Base-by-base conservation (phyloP, 805 yeast genomes). In the Saccharomycopsis sp. region DNA sequence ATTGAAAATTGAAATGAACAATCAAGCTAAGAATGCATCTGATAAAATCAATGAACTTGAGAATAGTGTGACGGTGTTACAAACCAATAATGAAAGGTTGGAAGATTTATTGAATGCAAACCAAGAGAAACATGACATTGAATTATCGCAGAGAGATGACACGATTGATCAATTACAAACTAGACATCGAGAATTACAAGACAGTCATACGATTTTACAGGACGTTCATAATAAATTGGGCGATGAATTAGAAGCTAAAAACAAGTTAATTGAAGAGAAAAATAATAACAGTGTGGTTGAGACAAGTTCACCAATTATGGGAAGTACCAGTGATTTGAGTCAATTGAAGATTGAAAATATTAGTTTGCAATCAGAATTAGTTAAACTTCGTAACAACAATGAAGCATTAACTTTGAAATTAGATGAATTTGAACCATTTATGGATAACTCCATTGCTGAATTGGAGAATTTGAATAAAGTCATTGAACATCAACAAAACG, bases 1-100 rank as follows among this genome's bases (percentile, higher is more conserved):
- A 9, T 55, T 75, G 43, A 72, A 67, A 50, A 17, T 52, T 2
- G 68, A 68, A 35, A 71, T 77, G 51, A 69, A 67, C 45, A 60
- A 61, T 3, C 80, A 77, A 51, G 79, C 82, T 51, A 67, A 64
- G 40, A 63, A 67, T 40, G 89, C 88, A 0, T 73, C 78, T 52
- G 68, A 68, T 16, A 72, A 71, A 45, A 77, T 82, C 19, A 60
- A 59, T 19, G 54, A 55, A 17, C 62, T 83, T 28, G 85, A 79
- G 23, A 32, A 47, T 23, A 16, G 33, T 16, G 43, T 45, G 11
- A 66, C 68, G 45, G 58, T 53, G 34, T 44, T 45, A 16, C 17
- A 24, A n/a, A 24, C 28, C 2, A 7, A 32, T 14, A 32, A 32
- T 14, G 36, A 32, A n/a, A 7, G 8, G 36, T 31, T 31, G 35